phyloP scores from a whole-genome alignment of 1,284 basidiomycete genomes.

The Anthracocystis panici-leucophaei region DNA sequence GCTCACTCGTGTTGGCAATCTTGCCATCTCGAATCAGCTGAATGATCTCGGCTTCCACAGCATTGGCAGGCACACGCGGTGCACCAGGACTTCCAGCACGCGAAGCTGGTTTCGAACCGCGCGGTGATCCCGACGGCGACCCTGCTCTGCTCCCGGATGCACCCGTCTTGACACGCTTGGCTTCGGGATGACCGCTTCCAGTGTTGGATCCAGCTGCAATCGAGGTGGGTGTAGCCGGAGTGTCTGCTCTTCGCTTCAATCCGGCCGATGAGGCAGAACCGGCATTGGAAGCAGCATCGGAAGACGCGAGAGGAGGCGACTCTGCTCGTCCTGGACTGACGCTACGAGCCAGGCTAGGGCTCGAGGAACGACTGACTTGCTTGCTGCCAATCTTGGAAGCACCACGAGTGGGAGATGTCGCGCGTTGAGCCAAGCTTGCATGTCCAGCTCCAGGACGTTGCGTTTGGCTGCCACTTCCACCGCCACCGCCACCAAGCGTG shows the following conservation, averaged over 20 bases:
- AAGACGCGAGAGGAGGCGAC: slow-evolving; percentile 32
- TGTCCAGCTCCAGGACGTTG: slow-evolving; percentile 58
- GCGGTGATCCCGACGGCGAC: slow-evolving; percentile 26
- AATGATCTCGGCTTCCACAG: slow-evolving; percentile 61
- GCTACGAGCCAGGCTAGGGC: slow-evolving; percentile 29
- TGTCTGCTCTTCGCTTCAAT: slow-evolving; percentile 47
- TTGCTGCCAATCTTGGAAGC: slow-evolving; percentile 54
- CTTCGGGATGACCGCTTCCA: slow-evolving; percentile 32
- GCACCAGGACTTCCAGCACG: slow-evolving; percentile 48
- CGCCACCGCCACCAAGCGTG: slow-evolving; percentile 1
- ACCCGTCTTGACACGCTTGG: slow-evolving; percentile 52
- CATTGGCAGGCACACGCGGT: slow-evolving; percentile 37
- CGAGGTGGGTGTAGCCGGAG: slow-evolving; percentile 6
- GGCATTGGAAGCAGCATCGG: slow-evolving; percentile 5
- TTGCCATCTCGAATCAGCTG: slow-evolving; percentile 55
- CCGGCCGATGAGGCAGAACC: slow-evolving; percentile 18
- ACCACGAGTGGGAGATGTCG: slow-evolving; percentile 50
- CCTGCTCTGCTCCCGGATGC: slow-evolving; percentile 30
- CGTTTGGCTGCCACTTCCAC: slow-evolving; percentile 3
- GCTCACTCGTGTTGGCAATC: slow-evolving; percentile 56
- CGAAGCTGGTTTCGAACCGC: slow-evolving; percentile 37
- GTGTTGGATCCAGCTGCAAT: slow-evolving; percentile 6
- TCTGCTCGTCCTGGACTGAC: slow-evolving; percentile 40
- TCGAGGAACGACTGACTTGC: slow-evolving; percentile 48
- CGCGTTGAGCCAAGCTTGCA: slow-evolving; percentile 56